These are phyloP conservation scores for Rhodotorula sp. DNA, from an alignment of 1,284 basidiomycete genomes.

Conservation along the genomic window DNA sequence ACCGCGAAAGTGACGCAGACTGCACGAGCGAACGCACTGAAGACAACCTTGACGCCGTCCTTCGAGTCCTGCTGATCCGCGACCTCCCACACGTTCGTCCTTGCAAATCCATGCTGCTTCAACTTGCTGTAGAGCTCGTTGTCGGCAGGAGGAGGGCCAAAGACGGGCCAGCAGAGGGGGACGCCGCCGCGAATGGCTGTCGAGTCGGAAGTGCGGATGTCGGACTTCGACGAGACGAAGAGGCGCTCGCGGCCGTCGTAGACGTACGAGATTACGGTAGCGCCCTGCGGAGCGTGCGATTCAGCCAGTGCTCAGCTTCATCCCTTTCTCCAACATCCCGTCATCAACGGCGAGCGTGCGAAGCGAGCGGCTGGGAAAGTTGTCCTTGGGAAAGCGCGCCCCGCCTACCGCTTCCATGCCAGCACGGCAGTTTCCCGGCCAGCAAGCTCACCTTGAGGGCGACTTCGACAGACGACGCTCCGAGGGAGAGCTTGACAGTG, in stretches of 20 bases:
- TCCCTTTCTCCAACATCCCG: neutral
- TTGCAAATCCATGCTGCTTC: slow-evolving; percentile 47
- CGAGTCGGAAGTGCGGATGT: slow-evolving; percentile 25
- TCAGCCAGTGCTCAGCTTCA: neutral
- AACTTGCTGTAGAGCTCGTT: slow-evolving; percentile 41
- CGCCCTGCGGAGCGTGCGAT: slow-evolving; percentile 25
- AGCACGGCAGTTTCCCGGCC: neutral
- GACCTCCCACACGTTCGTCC: slow-evolving; percentile 41
- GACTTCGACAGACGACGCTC: slow-evolving; percentile 9
- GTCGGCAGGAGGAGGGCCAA: slow-evolving; percentile 43
- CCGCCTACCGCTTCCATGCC: no score
- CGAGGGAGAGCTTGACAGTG: slow-evolving; percentile 15
- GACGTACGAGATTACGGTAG: slow-evolving; percentile 41
- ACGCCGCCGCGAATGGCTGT: slow-evolving; percentile 45
- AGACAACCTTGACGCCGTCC: slow-evolving; percentile 40
- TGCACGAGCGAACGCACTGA: slow-evolving; percentile 29
- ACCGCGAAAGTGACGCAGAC: no score
- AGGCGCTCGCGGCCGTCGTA: slow-evolving; percentile 40
- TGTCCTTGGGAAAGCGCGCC: no score
- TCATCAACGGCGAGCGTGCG: neutral
- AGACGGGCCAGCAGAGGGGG: slow-evolving; percentile 45
- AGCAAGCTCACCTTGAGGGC: slow-evolving; percentile 24
- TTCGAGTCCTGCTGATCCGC: neutral
- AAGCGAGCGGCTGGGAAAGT: no score
- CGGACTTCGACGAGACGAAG: slow-evolving; percentile 42